Conservation (phyloP, 2,329 filamentous ascomycete genomes). For the Cryphonectria radicalis region DNA sequence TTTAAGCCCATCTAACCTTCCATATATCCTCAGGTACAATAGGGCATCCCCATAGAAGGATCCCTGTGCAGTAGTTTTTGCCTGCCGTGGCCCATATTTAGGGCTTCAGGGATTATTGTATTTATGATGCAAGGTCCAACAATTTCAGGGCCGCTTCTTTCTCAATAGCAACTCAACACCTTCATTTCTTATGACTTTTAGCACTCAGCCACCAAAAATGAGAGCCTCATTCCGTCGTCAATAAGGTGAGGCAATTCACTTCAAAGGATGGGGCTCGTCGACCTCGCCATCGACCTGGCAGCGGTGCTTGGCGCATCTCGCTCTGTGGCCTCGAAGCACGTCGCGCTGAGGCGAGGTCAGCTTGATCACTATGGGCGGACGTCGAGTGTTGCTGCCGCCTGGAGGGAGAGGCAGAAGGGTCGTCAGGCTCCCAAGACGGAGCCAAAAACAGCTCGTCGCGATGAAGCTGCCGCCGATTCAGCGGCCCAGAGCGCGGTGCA, state of each 20-base stretch:
- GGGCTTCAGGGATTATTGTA: constrained; percentile 29
- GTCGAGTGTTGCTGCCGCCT: constrained; percentile 47
- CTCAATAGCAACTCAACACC: background rate
- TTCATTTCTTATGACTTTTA: background rate
- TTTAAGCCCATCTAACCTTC: background rate
- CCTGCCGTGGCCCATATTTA: constrained; percentile 22
- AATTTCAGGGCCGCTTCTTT: constrained; percentile 10
- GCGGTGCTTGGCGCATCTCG: constrained; percentile 72
- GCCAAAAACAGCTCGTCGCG: background rate
- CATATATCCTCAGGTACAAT: background rate
- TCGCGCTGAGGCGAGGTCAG: constrained; percentile 60
- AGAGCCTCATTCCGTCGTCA: background rate
- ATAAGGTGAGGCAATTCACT: background rate
- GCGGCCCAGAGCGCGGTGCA: background rate
- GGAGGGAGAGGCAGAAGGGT: constrained; percentile 30
- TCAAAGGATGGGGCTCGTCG: constrained; percentile 62
- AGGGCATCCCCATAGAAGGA: background rate
- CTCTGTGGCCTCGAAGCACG: constrained; percentile 66
- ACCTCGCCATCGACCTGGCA: constrained; percentile 69
- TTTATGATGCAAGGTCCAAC: constrained; percentile 26
- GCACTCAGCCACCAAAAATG: background rate
- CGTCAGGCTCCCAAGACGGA: background rate
- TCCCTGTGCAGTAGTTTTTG: constrained; percentile 17
- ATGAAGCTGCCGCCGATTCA: background rate
- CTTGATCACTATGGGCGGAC: constrained; percentile 54